phyloP scores from a whole-genome alignment of 1,284 basidiomycete species.

The Cryptococcus sp. region DNA sequence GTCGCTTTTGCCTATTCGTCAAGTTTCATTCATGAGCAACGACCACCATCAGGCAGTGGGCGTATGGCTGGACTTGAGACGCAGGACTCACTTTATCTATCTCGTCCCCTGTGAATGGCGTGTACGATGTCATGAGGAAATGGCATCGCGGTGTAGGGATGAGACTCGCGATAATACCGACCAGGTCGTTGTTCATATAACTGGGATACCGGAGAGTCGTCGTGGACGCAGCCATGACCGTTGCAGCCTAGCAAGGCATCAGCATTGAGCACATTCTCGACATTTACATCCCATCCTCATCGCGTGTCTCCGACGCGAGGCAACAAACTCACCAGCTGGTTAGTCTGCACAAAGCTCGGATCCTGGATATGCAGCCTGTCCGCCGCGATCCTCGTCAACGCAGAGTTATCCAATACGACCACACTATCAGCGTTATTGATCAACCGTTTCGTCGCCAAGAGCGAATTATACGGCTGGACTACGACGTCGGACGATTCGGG shows the following conservation, averaged over 20 bases:
- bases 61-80: not conserved
- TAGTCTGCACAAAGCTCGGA: conserved; percentile 91
- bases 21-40: not conserved
- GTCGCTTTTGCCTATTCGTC: conserved; percentile 73
- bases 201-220: conserved; percentile 96
- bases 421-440: conserved; percentile 97
- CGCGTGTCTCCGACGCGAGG: not conserved
- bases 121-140: conserved; percentile 99
- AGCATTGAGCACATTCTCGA: not conserved
- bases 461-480: conserved; percentile 95
- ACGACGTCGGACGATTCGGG: conserved; percentile 93
- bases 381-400: conserved; percentile 85
- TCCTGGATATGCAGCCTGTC: conserved; percentile 89
- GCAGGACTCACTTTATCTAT: conserved; percentile 74
- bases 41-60: not conserved
- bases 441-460: conserved; percentile 91
- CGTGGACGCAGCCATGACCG: conserved; percentile 95
- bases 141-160: conserved; percentile 99
- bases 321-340: conserved; percentile 71
- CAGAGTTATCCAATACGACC: conserved; percentile 95
- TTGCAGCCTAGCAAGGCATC: conserved; percentile 69
- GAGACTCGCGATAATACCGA: conserved; percentile 93
- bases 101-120: conserved; percentile 94
- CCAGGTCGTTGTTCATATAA: conserved; percentile 99
- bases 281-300: not conserved